Conservation (phyloP, 2,329 filamentous ascomycete species). For the Xylaria sp. region DNA sequence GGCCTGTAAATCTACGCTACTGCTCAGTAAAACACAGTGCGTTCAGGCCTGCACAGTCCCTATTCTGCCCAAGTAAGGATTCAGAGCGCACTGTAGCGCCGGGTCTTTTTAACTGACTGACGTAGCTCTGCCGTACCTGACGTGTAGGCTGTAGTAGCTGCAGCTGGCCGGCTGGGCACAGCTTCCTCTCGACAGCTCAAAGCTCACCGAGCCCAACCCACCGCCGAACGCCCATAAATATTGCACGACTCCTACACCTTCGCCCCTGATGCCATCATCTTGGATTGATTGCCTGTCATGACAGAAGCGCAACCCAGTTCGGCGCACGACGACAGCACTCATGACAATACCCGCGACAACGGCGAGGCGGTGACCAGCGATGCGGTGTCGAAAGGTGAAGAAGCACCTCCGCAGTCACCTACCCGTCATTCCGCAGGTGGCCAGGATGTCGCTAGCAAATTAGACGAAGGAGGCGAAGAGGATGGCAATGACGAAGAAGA, state of each 20-base stretch:
- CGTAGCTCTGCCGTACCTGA: background rate
- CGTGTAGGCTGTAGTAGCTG: background rate
- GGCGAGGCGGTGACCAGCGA: background rate
- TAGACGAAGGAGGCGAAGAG: conserved; percentile 54
- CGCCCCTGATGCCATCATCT: conserved; percentile 27
- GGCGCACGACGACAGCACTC: conserved; percentile 31
- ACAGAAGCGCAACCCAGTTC: conserved; percentile 44
- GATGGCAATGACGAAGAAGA: conserved; percentile 49
- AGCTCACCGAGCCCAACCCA: background rate
- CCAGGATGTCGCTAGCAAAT: conserved; percentile 47
- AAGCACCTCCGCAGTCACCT: conserved; percentile 13
- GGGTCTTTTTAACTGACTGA: background rate
- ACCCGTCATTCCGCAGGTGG: conserved; percentile 19
- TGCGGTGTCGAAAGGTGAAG: conserved; percentile 16
- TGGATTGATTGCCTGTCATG: conserved; percentile 41
- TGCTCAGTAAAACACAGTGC: background rate
- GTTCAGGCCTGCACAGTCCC: background rate
- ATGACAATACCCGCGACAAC: background rate
- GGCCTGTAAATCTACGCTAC: too few relatives aligned
- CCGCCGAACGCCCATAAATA: too few relatives aligned
- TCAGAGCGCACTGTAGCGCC: too few relatives aligned
- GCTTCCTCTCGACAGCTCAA: background rate
- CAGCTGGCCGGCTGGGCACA: background rate
- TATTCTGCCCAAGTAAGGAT: too few relatives aligned
- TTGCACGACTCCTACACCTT: background rate